A percentile compares a stretch with the other conserved stretches of the same genome.
Conservation (phyloP, 768 basidiomycete species). For the Plicaturopsis crispa region DNA sequence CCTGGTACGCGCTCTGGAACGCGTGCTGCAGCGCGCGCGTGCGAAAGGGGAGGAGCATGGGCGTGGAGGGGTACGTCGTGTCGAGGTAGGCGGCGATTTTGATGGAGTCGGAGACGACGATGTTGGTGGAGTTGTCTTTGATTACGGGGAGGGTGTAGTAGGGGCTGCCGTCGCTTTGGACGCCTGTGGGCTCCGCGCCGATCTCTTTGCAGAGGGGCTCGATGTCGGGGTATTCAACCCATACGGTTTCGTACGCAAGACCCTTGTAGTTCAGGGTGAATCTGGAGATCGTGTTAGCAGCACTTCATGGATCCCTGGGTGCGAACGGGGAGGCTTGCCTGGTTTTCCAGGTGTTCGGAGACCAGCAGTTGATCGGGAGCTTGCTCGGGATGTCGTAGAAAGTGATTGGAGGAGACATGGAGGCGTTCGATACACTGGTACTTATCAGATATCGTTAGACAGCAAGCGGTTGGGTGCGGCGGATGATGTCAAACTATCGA, state of each 20-base stretch:
- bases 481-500: no score
- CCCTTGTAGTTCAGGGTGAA: slow-evolving; percentile 24
- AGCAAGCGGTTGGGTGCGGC: not conserved
- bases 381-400: slow-evolving; percentile 28
- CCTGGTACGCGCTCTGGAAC: slow-evolving; percentile 8
- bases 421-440: not conserved
- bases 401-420: slow-evolving; percentile 10
- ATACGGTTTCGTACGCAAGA: slow-evolving; percentile 30
- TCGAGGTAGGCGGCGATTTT: slow-evolving; percentile 41
- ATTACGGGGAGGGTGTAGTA: slow-evolving; percentile 35
- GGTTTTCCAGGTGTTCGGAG: slow-evolving; percentile 29
- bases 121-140: slow-evolving; percentile 27
- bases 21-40: slow-evolving; percentile 18
- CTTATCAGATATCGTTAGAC: not conserved
- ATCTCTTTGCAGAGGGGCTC: slow-evolving; percentile 21
- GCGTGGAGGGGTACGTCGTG: slow-evolving; percentile 29
- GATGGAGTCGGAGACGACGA: slow-evolving; percentile 30
- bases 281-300: slow-evolving; percentile 8
- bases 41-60: slow-evolving; percentile 22
- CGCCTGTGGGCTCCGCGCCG: slow-evolving; percentile 22
- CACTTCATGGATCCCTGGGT: not conserved
- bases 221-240: slow-evolving; percentile 38
- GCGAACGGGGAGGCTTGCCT: slow-evolving; percentile 17
- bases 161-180: slow-evolving; percentile 21
- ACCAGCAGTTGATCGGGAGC: slow-evolving; percentile 23